These are phyloP conservation scores for Leersia perrieri DNA, from an alignment of 176 grass and related monocot species.

Conservation along the genomic window DNA sequence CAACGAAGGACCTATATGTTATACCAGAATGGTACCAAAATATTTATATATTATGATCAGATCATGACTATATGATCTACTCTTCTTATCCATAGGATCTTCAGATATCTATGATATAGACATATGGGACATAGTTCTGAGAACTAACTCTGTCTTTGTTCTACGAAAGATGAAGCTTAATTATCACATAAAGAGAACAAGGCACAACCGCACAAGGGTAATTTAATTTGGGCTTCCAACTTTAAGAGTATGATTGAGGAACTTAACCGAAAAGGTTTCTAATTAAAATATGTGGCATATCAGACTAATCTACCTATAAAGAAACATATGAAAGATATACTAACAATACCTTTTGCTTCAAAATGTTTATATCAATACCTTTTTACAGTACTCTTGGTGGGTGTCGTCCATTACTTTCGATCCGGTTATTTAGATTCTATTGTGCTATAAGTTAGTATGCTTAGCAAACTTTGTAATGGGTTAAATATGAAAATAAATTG, in stretches of 20 bases:
- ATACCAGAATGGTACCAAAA: not conserved
- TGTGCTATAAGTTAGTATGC: not conserved
- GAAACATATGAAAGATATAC: not conserved
- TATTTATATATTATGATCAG: not conserved
- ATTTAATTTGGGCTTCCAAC: not conserved
- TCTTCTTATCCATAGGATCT: not conserved
- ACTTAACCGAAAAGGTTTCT: not conserved
- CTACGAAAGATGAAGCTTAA: not conserved
- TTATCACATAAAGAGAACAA: not conserved
- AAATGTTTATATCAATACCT: not conserved
- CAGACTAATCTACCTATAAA: constrained; percentile 1
- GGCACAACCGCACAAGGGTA: too few species aligned
- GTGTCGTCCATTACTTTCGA: not conserved
- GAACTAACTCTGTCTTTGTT: not conserved
- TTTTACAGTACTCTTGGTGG: not conserved
- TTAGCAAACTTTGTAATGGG: not conserved
- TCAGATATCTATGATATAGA: not conserved
- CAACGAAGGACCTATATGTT: not conserved
- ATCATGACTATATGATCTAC: not conserved
- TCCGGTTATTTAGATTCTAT: not conserved
- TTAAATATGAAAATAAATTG: not conserved
- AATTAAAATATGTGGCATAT: not conserved
- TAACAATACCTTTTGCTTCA: not conserved
- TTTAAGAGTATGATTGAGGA: not conserved
- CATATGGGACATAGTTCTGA: too few species aligned